Percentiles rank a stretch among this genome's conserved stretches.
phyloP scores from a whole-genome alignment of 2,329 filamentous ascomycete species.

The Epichloe coenophiala region DNA sequence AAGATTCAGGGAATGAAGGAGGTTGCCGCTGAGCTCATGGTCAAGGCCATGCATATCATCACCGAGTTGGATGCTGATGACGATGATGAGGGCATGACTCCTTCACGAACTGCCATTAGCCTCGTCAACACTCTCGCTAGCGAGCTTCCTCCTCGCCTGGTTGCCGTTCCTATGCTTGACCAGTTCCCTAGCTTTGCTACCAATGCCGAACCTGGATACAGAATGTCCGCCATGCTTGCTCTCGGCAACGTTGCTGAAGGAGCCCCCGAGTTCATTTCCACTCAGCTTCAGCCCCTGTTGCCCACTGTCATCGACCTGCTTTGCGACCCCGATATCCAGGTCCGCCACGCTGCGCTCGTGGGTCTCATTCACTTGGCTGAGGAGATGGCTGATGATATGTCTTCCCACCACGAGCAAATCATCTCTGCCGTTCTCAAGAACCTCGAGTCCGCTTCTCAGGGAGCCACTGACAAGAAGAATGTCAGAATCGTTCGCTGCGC shows the following conservation, averaged over 20 bases:
- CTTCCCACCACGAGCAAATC: slow-evolving; percentile 70
- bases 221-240: slow-evolving; percentile 81
- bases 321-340: slow-evolving; percentile 68
- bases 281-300: slow-evolving; percentile 75
- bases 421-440: slow-evolving; percentile 80
- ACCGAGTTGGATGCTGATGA: slow-evolving; percentile 74
- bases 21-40: slow-evolving; percentile 74
- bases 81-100: slow-evolving; percentile 65
- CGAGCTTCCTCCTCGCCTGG: slow-evolving; percentile 82
- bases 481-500: slow-evolving; percentile 79
- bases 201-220: slow-evolving; percentile 60
- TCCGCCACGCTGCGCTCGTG: slow-evolving; percentile 77
- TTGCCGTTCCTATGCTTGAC: slow-evolving; percentile 82
- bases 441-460: slow-evolving; percentile 64
- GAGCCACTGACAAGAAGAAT: slow-evolving; percentile 58
- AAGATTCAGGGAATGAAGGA: slow-evolving; percentile 83
- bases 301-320: slow-evolving; percentile 74
- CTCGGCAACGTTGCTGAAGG: slow-evolving; percentile 93
- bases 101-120: slow-evolving; percentile 70
- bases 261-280: slow-evolving; percentile 92
- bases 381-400: slow-evolving; percentile 82
- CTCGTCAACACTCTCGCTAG: slow-evolving; percentile 81
- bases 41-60: slow-evolving; percentile 77
- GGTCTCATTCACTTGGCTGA: slow-evolving; percentile 84
- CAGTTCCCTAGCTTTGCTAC: slow-evolving; percentile 72